Base-by-base conservation (phyloP, 2,329 filamentous ascomycete species). In the Pyrenochaeta sp. region DNA sequence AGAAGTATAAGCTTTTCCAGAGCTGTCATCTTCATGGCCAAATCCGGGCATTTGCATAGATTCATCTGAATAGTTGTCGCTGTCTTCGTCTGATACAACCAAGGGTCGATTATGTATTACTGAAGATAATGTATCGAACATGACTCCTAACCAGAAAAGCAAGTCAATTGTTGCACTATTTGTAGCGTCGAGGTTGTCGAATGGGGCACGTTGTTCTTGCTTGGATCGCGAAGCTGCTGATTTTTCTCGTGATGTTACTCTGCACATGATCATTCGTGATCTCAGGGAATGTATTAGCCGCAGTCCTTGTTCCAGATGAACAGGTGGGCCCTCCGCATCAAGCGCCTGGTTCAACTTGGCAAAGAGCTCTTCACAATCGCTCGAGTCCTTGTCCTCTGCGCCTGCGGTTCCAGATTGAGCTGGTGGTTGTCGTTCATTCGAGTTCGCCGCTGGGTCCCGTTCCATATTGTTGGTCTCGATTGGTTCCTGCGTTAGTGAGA, bases 81-180 rank as follows among this genome's bases (percentile, higher is more conserved):
- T 80, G 48, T 82, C 79, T 56, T 80, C 79, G 57, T 81, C 78
- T 1, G 75, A 77, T 4, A 81, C 72, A 2, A 80, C 75, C 1
- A 79, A 60, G 4, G 79, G 76, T 2, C 78, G 77, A 43, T 78
- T 75, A 48, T 82, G 77, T 77, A 86, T 83, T 1, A 82, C 82
- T 1, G 84, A 79, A 0, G 81, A 83, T 7, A 85, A 69, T 0
- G 83, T 86, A 61, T 86, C 84, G 43, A 85, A 83, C 83, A 86
- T 86, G 39, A 85, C 74, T 0, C 81, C 81, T 20, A 87, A 73
- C 84, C 84, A 87, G 63, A 82, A 85, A 2, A 86, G 63, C 12
- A 86, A 70, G 12, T 82, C 77, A 21, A 86, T 75, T 0, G 84
- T 85, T 10, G 78, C 72, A 15, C 72, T 70, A 66, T 81, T 72